These are phyloP conservation scores for Coniochaeta ligniaria DNA, from an alignment of 2,329 filamentous ascomycete species.

Conservation along the genomic window DNA sequence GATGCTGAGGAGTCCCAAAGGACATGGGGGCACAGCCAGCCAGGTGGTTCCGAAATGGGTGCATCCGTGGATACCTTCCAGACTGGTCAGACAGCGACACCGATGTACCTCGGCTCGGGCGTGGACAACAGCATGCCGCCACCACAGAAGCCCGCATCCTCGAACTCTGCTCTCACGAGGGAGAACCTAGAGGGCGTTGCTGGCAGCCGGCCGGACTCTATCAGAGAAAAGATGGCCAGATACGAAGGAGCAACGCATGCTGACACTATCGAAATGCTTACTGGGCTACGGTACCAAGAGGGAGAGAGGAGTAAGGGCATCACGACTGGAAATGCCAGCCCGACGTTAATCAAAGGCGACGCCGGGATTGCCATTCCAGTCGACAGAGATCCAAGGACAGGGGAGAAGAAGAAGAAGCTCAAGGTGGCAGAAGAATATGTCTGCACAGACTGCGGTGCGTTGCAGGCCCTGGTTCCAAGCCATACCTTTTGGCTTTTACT, in stretches of 20 bases:
- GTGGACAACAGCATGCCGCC: conserved; percentile 47
- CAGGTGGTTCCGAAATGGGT: conserved; percentile 46
- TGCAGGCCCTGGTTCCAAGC: not conserved
- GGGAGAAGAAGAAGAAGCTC: conserved; percentile 81
- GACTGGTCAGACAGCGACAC: conserved; percentile 7
- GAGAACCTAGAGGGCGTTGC: conserved; percentile 73
- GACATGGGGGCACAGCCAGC: conserved; percentile 53
- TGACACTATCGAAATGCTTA: conserved; percentile 89
- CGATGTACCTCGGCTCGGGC: not conserved
- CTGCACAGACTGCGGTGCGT: conserved; percentile 81
- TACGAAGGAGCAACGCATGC: conserved; percentile 67
- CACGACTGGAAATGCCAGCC: conserved; percentile 76
- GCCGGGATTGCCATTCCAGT: conserved; percentile 77
- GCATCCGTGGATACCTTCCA: conserved; percentile 35
- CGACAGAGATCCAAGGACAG: conserved; percentile 65
- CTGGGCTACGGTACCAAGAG: conserved; percentile 78
- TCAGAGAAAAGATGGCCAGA: conserved; percentile 77
- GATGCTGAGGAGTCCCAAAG: conserved; percentile 62
- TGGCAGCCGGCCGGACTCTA: conserved; percentile 62
- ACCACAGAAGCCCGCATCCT: conserved; percentile 53
- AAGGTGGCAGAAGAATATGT: conserved; percentile 86
- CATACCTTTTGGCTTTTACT: not conserved
- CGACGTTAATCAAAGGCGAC: conserved; percentile 76
- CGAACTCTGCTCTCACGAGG: conserved; percentile 65
- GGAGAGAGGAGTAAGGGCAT: conserved; percentile 85